Base-by-base conservation (phyloP, 2,329 filamentous ascomycete species). In the Epichloe hybrida region DNA sequence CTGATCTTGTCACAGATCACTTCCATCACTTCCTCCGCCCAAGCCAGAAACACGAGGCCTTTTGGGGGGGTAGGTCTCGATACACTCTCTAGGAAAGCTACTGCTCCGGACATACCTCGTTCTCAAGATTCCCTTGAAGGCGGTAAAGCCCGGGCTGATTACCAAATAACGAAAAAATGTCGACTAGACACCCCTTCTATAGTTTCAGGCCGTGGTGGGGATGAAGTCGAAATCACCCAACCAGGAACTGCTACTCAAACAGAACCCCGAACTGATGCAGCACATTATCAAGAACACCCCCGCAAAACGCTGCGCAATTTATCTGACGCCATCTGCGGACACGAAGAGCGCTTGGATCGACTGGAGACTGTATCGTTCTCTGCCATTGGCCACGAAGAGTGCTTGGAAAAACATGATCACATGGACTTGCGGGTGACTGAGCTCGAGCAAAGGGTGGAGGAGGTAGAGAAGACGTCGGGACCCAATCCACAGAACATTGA, bases 341-440 rank as follows among this genome's bases (percentile, higher is more conserved):
- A 88, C 53, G 79, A 80, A 38, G 72, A 77, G 49, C 80, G 86
- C 2, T 64, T 91, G 12, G 82, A 86, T 46, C 70, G 72, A 50
- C 71, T 90, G 5, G 86, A 91, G 64, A 86, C 76, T 48, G 71
- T 77, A 1, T 88, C 84, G 0, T 86, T 88, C 59, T 79, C 80
- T 23, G 73, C 78, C 42, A 72, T 75, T 17, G 75, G 76, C n/a
- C 76, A 84, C 46, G 84, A 88, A 21, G 82, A 86, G 38, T 78
- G 86, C 46, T 71, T 81, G 17, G 83, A 87, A 20, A 80, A 76
- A 50, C 75, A 86, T 57, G 84, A 88, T 36, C 68, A 79, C 46
- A 64, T 79, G 43, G 86, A 89, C 56, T 72, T 81, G 8, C 77
- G 84, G 21, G 70, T 89, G 7, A 75, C 80, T 1, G 84, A 89